Conservation (phyloP, 2,329 filamentous ascomycete species). For the Neofusicoccum kwambonambiense region DNA sequence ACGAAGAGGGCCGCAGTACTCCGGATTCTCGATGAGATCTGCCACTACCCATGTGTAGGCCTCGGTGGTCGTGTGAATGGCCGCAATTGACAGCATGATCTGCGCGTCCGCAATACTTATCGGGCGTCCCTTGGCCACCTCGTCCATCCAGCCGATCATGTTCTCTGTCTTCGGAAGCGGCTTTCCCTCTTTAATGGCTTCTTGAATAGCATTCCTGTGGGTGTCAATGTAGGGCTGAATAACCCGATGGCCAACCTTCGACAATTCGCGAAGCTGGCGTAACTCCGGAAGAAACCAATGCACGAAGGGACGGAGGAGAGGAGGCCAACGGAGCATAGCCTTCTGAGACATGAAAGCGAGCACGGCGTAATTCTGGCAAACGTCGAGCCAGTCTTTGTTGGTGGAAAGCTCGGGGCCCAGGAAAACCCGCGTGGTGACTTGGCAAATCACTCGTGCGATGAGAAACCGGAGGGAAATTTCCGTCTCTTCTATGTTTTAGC, state of each 20-base stretch:
- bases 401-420: slow-evolving; percentile 45
- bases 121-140: background rate
- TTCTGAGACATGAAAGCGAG: slow-evolving; percentile 33
- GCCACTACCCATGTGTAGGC: background rate
- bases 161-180: background rate
- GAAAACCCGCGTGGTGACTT: slow-evolving; percentile 55
- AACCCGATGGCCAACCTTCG: background rate
- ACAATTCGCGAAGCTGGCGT: background rate
- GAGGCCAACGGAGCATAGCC: slow-evolving; percentile 34
- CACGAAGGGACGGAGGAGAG: slow-evolving; percentile 31
- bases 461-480: background rate
- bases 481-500: slow-evolving; percentile 6
- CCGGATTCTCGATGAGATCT: slow-evolving; percentile 22
- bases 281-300: background rate
- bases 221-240: background rate
- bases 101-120: background rate
- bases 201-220: background rate
- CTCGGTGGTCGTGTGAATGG: slow-evolving; percentile 20
- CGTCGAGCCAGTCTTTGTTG: background rate
- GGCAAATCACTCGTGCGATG: slow-evolving; percentile 51
- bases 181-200: background rate
- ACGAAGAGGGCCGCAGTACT: slow-evolving; percentile 21
- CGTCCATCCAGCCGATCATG: slow-evolving; percentile 4
- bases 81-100: slow-evolving; percentile 19
- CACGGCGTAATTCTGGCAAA: slow-evolving; percentile 31